Base-by-base conservation (phyloP, 2,329 filamentous ascomycete genomes). In the Pseudogymnoascus sp. region DNA sequence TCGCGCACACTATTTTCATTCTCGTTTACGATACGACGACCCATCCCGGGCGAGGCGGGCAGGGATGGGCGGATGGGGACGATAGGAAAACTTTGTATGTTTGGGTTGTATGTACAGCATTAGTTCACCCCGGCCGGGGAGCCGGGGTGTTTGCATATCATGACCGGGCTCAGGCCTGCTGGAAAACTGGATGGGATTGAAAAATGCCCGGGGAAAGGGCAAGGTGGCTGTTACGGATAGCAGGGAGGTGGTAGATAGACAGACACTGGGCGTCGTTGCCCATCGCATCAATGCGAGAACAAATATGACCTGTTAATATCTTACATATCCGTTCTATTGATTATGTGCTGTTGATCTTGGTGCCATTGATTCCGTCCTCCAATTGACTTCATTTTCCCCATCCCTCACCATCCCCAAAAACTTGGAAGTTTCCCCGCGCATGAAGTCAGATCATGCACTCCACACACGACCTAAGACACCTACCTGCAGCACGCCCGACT, bases 91-190 rank as follows among this genome's bases (percentile, higher is more conserved):
- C 23, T 33, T 52, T 35, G 45, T 52, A 49, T 38, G 19, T 12
- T 61, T 61, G 16, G 41, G 36, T 61, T 61, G 36, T 14, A 49
- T 61, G 60, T 49, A 49, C 36, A 33, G 60, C 25, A 38, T 61
- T 61, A 30, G 45, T 12, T 4, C 14, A 4, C 45, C 25, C 45
- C 25, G 45, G 45, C 45, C 23, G 45, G 45, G 45, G 45, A 52
- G 45, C 45, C 25, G 36, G 60, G 38, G 41, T 22, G 30, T 30
- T 39, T 45, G 39, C 23, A 36, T 49, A 49, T 41, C 39, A 52
- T 35, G 30, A 52, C 25, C 45, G 41, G 36, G 60, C 23, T 52
- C 35, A 8, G 14, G 36, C 30, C 30, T 30, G 30, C 36, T 39
- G 41, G 38, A 36, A 36, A 12, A 59, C 58, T 61, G 25, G 39